Base-by-base conservation (phyloP, 2,329 filamentous ascomycete genomes). In the Monilinia laxa region DNA sequence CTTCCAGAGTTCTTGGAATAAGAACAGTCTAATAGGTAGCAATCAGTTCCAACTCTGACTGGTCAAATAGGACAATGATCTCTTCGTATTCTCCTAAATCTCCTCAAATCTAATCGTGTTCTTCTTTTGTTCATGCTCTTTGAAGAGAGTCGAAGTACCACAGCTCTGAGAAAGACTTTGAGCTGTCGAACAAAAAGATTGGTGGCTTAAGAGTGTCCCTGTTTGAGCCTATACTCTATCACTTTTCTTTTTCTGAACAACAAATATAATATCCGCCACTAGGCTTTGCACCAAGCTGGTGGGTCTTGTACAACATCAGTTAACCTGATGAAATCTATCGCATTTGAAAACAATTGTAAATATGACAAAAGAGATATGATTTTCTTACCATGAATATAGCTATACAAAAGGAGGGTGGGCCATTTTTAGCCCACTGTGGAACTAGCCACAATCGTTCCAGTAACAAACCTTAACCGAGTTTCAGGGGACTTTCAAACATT, bases 161-260 rank as follows among this genome's bases (percentile, higher is more conserved):
- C 14, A 25, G 16, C 28, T 20, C 18, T 7, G 18, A 2, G 28
- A 38, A 23, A 38, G n/a, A 20, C 6, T 14, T n/a, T 31, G 49
- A 38, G 16, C 4, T 25, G 14, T 60, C 12, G 3, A 51, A 11
- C 28, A 25, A 18, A 20, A 62, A 5, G n/a, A 23, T 60, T 51
- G 25, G 12, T 49, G 16, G 4, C 16, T 31, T 6, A 14, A 60
- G 14, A 31, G 16, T 40, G 58, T 3, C 28, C 58, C 45, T 51
- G 45, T 25, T 51, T 25, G 11, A 31, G 45, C 58, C 16, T 10
- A 35, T 4, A 25, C 14, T 31, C 45, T 52, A 14, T 4, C 9
- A 25, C n/a, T 62, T 62, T 62, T 25, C 31, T 62, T 62, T 62
- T 62, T 62, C n/a, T 35, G 31, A 25, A 38, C 7, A 62, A 62